These are phyloP conservation scores for Chrysanthemum makinoi DNA, from an alignment of 129 eudicot genomes.

Conservation along the genomic window DNA sequence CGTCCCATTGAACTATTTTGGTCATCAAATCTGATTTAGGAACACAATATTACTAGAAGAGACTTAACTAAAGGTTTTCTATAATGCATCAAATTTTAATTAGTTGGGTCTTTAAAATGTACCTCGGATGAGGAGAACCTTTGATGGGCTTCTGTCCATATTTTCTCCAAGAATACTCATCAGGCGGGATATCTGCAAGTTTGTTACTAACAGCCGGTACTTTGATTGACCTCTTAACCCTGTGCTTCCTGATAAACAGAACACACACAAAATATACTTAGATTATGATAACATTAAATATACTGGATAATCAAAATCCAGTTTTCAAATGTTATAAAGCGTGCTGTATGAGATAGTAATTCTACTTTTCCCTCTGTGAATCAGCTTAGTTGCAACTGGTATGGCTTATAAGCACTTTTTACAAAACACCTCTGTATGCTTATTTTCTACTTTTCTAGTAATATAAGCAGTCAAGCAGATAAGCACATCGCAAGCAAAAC, in stretches of 20 bases:
- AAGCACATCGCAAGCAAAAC: neutral
- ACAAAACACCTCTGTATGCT: neutral
- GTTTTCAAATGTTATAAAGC: neutral
- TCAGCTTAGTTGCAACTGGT: neutral
- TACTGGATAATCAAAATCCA: neutral
- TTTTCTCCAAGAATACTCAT: conserved; percentile 98
- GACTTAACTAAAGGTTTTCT: neutral
- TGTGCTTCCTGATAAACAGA: conserved; percentile 64
- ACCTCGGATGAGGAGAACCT: conserved; percentile 99
- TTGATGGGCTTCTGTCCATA: conserved; percentile 98
- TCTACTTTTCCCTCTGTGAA: neutral
- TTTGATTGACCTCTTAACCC: conserved; percentile 86
- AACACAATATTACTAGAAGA: neutral
- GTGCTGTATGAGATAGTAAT: neutral
- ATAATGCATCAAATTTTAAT: neutral
- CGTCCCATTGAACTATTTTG: neutral
- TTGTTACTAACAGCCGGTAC: conserved; percentile 97
- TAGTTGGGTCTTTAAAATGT: conserved; percentile 10
- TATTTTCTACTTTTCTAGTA: neutral
- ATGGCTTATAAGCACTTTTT: neutral
- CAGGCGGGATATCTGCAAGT: conserved; percentile 97
- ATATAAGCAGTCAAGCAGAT: neutral
- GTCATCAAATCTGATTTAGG: neutral
- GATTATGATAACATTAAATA: neutral
- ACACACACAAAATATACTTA: neutral